These are phyloP conservation scores for Phaseolus coccineus DNA, from an alignment of 331 rosid species.

Conservation along the genomic window DNA sequence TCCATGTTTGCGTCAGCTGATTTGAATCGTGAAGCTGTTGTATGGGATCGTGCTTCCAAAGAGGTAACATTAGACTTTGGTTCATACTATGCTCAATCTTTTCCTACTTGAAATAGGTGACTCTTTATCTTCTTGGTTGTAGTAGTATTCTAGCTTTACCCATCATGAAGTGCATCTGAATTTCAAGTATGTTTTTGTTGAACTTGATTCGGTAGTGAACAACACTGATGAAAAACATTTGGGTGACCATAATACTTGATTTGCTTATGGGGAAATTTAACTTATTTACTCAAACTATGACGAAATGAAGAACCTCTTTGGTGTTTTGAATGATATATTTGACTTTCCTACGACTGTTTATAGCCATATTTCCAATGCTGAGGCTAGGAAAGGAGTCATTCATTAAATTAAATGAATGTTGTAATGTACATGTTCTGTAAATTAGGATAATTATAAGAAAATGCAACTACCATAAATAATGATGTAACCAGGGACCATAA, in stretches of 20 bases:
- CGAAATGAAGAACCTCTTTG: background rate
- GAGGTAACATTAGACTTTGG: constrained; percentile 67
- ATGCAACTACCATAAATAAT: background rate
- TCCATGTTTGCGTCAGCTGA: constrained; percentile 98
- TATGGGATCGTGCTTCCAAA: constrained; percentile 79
- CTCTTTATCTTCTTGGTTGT: constrained; percentile 7
- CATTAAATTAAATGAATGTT: background rate
- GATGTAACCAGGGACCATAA: background rate
- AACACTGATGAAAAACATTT: background rate
- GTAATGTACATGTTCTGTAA: background rate
- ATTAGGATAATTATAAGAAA: constrained; percentile 11
- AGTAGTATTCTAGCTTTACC: constrained; percentile 29
- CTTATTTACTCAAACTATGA: background rate
- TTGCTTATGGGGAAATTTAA: background rate
- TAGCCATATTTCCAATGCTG: background rate
- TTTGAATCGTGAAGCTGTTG: constrained; percentile 94
- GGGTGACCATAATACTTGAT: background rate
- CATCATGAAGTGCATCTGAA: constrained; percentile 14
- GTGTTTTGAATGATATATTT: background rate
- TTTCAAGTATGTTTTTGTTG: background rate
- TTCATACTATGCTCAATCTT: constrained; percentile 12
- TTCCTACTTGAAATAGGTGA: constrained; percentile 8
- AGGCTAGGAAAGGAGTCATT: background rate
- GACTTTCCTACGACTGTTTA: background rate
- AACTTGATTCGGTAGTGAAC: too few relatives aligned